Conservation (phyloP, 495 filamentous ascomycete species). For the Aspergillus funiculosus region DNA sequence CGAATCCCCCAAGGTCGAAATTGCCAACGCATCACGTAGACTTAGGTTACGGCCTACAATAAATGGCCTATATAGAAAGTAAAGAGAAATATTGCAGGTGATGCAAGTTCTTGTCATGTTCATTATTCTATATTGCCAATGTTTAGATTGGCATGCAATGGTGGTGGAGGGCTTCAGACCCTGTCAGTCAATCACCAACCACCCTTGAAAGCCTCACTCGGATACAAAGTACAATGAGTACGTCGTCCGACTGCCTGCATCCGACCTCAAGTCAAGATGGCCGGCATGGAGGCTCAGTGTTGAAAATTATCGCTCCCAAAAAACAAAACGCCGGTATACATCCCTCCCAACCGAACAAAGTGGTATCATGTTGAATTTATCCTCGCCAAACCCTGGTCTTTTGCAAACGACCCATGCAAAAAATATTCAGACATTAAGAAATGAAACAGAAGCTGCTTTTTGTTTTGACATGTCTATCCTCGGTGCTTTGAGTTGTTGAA, state of each 20-base stretch:
- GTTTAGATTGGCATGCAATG: conserved; percentile 41
- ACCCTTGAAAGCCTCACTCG: conserved; percentile 3
- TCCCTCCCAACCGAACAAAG: conserved; percentile 46
- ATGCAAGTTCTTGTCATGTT: conserved; percentile 15
- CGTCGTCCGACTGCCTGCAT: conserved; percentile 15
- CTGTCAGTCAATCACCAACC: conserved; percentile 8
- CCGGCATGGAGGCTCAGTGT: conserved; percentile 20
- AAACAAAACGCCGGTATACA: conserved; percentile 39
- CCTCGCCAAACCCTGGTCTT: conserved; percentile 39
- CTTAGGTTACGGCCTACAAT: no score
- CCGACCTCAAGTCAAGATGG: conserved; percentile 12
- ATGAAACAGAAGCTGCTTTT: conserved; percentile 20
- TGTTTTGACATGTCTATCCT: conserved; percentile 42
- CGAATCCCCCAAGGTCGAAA: neutral
- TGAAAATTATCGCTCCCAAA: conserved; percentile 44
- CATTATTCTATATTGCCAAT: conserved; percentile 43
- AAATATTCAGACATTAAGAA: conserved; percentile 34
- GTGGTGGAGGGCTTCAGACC: neutral
- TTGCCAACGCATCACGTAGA: no score
- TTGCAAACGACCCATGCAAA: conserved; percentile 40
- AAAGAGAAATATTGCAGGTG: conserved; percentile 4
- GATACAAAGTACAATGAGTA: no score
- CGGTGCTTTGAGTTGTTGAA: conserved; percentile 57
- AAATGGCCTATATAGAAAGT: neutral
- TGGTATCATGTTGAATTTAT: conserved; percentile 55